Evolutionary conservation across 2,329 filamentous ascomycete species (phyloP), one percentile per base, ranked within the genome.

Genomic region (Colletotrichum lini): DNA sequence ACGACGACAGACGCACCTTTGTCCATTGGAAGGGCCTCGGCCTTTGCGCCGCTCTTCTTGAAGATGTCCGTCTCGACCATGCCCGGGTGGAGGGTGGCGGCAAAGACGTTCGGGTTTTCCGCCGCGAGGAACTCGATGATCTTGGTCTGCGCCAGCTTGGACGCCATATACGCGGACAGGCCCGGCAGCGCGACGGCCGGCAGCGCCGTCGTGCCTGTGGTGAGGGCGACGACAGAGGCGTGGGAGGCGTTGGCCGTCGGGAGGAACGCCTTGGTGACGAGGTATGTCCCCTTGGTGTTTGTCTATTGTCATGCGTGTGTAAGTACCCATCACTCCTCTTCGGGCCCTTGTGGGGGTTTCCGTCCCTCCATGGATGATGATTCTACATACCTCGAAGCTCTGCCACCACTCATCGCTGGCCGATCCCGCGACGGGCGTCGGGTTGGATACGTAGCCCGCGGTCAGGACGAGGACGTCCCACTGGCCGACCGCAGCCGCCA

Each of bases 251-350:
- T 53, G 52, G 73, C 57, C 38, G 67, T 70, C 18, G 86, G 85
- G 15, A 90, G 79, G 73, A 89, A 88, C 2, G 82, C 79, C 23
- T 80, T 79, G 3, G 83, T 81, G 21, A 84, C 75, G 16, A 87
- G 79, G 52, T 86, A 85, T 0, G 81, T 77, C 0, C 87, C 87
- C 56, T 83, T 85, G 42, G 89, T 75, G 70, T 89, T 89, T 65
- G 87, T 83, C 57, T 63, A 26, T 26, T 26, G 47, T 44, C 58
- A 53, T 15, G 56, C 38, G 49, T n/a, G 54, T 59, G 65, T 63
- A 53, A 67, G 58, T 49, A 35, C 26, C 3, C 26, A 26, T 26
- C 26, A 26, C 26, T 26, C 26, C 26, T 26, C 44, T 30, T 26
- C n/a, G 35, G 47, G 16, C 21, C 13, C 26, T 16, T 38, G n/a